Conservation (phyloP, 1,284 basidiomycete genomes). For the Apiotrichum sp. region DNA sequence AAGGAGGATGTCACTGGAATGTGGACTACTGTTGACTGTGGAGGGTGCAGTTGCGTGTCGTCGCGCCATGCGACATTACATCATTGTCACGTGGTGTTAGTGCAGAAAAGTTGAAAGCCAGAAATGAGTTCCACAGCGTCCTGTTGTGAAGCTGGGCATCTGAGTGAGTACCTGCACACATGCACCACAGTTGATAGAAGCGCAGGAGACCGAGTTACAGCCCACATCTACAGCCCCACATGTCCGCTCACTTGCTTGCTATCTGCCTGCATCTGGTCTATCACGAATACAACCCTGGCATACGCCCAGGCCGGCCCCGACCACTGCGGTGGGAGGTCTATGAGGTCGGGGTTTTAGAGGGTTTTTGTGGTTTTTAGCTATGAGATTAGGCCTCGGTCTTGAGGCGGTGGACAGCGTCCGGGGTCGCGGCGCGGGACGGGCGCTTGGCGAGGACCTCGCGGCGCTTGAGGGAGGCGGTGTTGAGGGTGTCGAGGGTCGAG, state of each 20-base stretch:
- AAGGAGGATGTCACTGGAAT: neutral
- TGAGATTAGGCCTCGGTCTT: constrained; percentile 16
- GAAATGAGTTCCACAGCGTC: too few species aligned
- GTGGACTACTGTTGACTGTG: neutral
- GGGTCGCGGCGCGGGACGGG: constrained; percentile 10
- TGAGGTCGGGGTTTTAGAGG: too few species aligned
- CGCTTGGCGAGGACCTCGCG: constrained; percentile 30
- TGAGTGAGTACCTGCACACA: too few species aligned
- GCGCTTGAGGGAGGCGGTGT: constrained; percentile 48
- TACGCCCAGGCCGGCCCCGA: too few species aligned
- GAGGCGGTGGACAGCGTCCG: constrained; percentile 26
- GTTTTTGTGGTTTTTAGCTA: neutral
- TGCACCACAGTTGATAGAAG: too few species aligned
- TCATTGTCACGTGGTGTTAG: neutral
- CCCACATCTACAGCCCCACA: too few species aligned
- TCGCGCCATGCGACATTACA: neutral
- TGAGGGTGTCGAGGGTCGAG: constrained; percentile 66
- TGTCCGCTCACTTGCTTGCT: neutral
- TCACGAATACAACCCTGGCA: constrained; percentile 3
- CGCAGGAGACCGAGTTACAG: too few species aligned
- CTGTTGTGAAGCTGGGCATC: too few species aligned
- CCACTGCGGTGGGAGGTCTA: too few species aligned
- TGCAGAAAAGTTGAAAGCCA: too few species aligned
- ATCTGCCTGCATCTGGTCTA: constrained; percentile 1
- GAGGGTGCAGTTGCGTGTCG: neutral